Evolutionary conservation across 306 rosid genomes (phyloP).

Genomic region (Vigna nakashimae): DNA sequence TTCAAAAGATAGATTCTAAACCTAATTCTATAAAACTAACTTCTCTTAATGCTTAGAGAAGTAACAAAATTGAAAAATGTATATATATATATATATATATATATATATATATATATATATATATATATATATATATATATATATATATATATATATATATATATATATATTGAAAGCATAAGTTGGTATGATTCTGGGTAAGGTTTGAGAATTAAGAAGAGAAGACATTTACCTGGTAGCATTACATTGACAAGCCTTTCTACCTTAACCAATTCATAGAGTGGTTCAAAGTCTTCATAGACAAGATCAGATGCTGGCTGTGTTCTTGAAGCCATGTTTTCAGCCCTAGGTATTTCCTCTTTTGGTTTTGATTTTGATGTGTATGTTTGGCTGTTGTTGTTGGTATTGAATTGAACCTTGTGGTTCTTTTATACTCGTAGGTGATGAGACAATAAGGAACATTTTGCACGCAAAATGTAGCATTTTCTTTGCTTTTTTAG

Average conservation of each 20-base stretch:
- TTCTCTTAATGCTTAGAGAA: too few species aligned
- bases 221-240: constrained; percentile 59
- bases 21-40: too few species aligned
- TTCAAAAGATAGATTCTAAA: background rate
- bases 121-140: too few species aligned
- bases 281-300: constrained; percentile 62
- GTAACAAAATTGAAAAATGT: too few species aligned
- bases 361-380: constrained; percentile 13
- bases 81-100: too few species aligned
- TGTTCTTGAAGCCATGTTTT: constrained; percentile 34
- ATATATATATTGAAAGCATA: too few species aligned
- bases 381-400: constrained; percentile 19
- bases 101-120: too few species aligned
- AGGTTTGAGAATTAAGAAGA: background rate
- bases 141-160: too few species aligned
- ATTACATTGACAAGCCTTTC: constrained; percentile 45
- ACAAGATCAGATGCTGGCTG: constrained; percentile 37
- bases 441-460: constrained; percentile 24
- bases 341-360: background rate
- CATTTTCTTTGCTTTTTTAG: constrained; percentile 31
- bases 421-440: constrained; percentile 40
- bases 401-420: constrained; percentile 6
- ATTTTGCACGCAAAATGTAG: constrained; percentile 11
- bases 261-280: constrained; percentile 50
- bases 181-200: background rate